Percentiles rank a stretch among this genome's conserved stretches.
Conservation (phyloP, 1,284 basidiomycete species). For the Vanrija sp. region DNA sequence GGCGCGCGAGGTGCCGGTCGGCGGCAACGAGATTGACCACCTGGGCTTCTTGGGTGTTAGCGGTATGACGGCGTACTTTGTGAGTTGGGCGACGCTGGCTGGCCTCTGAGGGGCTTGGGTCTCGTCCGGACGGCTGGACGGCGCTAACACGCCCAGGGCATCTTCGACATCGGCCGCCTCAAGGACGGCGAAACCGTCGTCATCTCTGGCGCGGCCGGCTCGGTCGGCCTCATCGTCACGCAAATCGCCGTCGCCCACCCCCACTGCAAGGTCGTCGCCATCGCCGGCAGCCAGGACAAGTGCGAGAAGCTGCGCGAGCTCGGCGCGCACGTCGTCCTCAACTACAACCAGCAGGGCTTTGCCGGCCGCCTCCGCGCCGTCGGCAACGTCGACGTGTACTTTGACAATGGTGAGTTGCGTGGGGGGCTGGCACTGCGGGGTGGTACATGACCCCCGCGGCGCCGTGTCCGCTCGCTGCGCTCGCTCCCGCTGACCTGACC, state of each 20-base stretch:
- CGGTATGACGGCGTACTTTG: constrained; percentile 81
- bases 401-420: constrained; percentile 64
- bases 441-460: too few relatives aligned
- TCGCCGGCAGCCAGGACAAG: constrained; percentile 74
- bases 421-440: neutral
- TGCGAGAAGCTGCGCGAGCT: constrained; percentile 77
- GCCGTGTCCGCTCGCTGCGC: too few relatives aligned
- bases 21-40: constrained; percentile 65
- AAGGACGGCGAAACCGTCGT: constrained; percentile 78
- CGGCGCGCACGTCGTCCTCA: constrained; percentile 74
- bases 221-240: constrained; percentile 65
- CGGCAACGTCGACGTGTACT: constrained; percentile 69
- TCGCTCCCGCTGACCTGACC: constrained; percentile 42
- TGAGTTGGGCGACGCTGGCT: constrained; percentile 40
- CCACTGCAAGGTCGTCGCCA: constrained; percentile 68
- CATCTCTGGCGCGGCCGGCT: constrained; percentile 84
- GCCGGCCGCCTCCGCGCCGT: constrained; percentile 52
- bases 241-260: constrained; percentile 54
- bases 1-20: constrained; percentile 57
- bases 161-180: constrained; percentile 70
- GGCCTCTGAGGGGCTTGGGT: neutral
- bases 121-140: too few relatives aligned
- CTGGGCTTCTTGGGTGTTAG: constrained; percentile 68
- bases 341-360: constrained; percentile 80
- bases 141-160: constrained; percentile 58